Percentiles rank a stretch among this genome's conserved stretches.
phyloP scores from a whole-genome alignment of 257 asterid genomes.

The Paulownia fortunei region DNA sequence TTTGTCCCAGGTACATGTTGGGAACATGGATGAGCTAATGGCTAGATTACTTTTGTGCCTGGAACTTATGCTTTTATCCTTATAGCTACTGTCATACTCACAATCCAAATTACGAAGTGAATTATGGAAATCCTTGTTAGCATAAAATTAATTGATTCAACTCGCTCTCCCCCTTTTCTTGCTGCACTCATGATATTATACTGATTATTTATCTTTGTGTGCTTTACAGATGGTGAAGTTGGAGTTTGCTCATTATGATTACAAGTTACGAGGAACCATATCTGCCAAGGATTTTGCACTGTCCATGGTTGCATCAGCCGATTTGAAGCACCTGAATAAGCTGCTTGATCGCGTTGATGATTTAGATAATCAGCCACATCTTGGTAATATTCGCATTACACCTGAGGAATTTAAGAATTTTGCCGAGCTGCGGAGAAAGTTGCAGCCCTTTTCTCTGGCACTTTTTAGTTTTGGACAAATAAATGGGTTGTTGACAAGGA shows the following conservation, averaged over 20 bases:
- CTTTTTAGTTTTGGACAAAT: constrained; percentile 77
- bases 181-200: background rate
- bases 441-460: constrained; percentile 84
- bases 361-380: constrained; percentile 56
- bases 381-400: constrained; percentile 56
- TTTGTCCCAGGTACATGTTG: background rate
- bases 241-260: constrained; percentile 92
- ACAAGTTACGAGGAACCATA: constrained; percentile 74
- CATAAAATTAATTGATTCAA: background rate
- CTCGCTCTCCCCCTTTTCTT: background rate
- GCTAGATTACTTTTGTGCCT: background rate
- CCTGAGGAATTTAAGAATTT: constrained; percentile 75
- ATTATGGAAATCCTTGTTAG: background rate
- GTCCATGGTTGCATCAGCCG: constrained; percentile 93
- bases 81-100: background rate
- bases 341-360: constrained; percentile 74
- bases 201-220: constrained; percentile 1
- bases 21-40: background rate
- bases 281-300: constrained; percentile 88
- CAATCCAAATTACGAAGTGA: background rate
- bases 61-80: background rate
- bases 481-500: constrained; percentile 71
- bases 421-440: constrained; percentile 68
- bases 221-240: constrained; percentile 62
- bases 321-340: constrained; percentile 69